Evolutionary conservation across 2,329 filamentous ascomycete genomes (phyloP).

Genomic region (Stylonectria norvegica): DNA sequence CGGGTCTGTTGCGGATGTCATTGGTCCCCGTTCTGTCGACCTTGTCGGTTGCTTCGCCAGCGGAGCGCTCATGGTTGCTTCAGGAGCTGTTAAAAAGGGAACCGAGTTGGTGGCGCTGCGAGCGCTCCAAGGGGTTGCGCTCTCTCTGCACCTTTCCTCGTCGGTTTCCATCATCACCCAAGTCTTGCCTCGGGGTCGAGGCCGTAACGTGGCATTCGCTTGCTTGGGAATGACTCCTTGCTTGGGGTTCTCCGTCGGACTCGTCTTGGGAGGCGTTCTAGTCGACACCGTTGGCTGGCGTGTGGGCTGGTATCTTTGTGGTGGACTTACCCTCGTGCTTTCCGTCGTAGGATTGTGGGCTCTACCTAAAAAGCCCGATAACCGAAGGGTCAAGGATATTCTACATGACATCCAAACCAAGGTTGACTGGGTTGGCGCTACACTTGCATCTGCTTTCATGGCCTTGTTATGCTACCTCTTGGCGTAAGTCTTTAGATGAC

Average conservation of each 20-base stretch:
- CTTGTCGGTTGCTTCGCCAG: conserved; percentile 32
- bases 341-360: conserved; percentile 35
- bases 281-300: conserved; percentile 47
- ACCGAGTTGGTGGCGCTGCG: conserved; percentile 37
- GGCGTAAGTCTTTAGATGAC: conserved; percentile 38
- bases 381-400: conserved; percentile 22
- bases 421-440: conserved; percentile 53
- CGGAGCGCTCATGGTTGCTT: conserved; percentile 31
- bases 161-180: conserved; percentile 35
- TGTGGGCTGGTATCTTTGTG: conserved; percentile 42
- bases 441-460: conserved; percentile 44
- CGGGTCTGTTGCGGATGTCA: conserved; percentile 37
- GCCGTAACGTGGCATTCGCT: conserved; percentile 40
- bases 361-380: conserved; percentile 29
- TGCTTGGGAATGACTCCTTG: conserved; percentile 45
- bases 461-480: conserved; percentile 51
- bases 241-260: conserved; percentile 48
- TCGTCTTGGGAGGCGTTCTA: conserved; percentile 48
- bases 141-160: conserved; percentile 35
- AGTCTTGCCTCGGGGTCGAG: conserved; percentile 29
- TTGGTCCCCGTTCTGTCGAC: conserved; percentile 33
- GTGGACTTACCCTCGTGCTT: conserved; percentile 33
- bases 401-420: conserved; percentile 30
- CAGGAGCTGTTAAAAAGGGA: conserved; percentile 29
- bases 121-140: conserved; percentile 38